phyloP scores from a whole-genome alignment of 345 rosid species.

The Excoecaria agallocha region DNA sequence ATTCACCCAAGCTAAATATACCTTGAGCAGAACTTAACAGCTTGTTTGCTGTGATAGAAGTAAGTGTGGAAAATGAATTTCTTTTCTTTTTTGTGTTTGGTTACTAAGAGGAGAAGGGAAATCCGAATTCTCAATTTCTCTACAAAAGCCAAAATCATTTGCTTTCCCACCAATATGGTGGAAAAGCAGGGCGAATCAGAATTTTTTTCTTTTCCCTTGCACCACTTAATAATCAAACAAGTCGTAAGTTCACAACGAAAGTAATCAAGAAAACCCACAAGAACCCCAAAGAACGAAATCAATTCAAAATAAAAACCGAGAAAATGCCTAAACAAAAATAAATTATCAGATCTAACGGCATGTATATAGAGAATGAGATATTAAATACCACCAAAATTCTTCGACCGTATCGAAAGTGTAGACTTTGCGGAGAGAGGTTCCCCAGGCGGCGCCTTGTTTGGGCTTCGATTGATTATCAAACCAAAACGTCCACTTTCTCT shows the following conservation, averaged over 20 bases:
- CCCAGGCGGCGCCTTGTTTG: constrained; percentile 87
- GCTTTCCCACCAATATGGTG: too few species aligned
- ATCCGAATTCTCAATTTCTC: too few species aligned
- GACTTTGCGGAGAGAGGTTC: constrained; percentile 66
- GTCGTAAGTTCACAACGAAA: not conserved
- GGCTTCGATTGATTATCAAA: constrained; percentile 72
- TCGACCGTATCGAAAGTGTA: constrained; percentile 88
- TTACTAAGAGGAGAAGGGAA: too few species aligned
- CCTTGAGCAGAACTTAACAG: not conserved
- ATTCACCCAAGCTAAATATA: not conserved
- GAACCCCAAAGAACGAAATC: not conserved
- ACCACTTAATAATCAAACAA: too few species aligned
- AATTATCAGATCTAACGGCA: not conserved
- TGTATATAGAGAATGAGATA: not conserved
- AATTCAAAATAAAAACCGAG: not conserved
- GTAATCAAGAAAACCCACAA: not conserved
- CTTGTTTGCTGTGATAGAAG: too few species aligned
- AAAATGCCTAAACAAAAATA: not conserved
- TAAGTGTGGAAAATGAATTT: too few species aligned
- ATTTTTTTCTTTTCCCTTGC: too few species aligned
- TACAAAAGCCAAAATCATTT: too few species aligned
- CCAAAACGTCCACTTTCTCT: constrained; percentile 93
- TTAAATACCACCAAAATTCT: constrained; percentile 80
- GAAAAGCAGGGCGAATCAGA: too few species aligned
- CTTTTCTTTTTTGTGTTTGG: too few species aligned